Percentiles rank a stretch among this genome's conserved stretches.
Evolutionary conservation across 257 asterid genomes (phyloP).

Genomic region (Rauvolfia tetraphylla): DNA sequence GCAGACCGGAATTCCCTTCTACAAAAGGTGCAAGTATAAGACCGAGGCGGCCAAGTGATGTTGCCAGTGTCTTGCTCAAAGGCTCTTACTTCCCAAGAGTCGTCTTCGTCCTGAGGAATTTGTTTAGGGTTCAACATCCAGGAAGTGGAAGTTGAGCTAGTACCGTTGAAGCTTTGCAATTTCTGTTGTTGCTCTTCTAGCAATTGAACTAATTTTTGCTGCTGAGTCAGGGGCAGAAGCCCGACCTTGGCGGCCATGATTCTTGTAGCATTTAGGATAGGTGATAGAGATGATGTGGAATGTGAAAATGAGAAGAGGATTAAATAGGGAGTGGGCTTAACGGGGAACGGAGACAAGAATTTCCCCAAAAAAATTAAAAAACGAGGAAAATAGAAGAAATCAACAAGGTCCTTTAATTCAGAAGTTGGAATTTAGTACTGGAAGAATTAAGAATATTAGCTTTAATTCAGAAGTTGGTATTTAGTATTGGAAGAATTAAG

Average conservation of each 20-base stretch:
- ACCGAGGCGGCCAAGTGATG: constrained; percentile 73
- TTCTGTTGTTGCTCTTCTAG: constrained; percentile 9
- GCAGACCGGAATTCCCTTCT: constrained; percentile 69
- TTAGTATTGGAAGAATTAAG: constrained; percentile 6
- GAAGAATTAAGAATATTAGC: not conserved
- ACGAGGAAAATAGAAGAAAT: constrained; percentile 2
- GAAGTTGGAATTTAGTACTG: constrained; percentile 15
- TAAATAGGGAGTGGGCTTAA: constrained; percentile 51
- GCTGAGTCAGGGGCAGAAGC: constrained; percentile 18
- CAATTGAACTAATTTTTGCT: constrained; percentile 16
- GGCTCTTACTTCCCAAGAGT: constrained; percentile 67
- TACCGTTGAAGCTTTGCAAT: not conserved
- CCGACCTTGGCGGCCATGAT: constrained; percentile 40
- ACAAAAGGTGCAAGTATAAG: constrained; percentile 59
- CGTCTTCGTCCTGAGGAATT: constrained; percentile 32
- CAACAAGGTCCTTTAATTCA: constrained; percentile 14
- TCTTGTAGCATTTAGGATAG: constrained; percentile 30
- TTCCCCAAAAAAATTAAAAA: not conserved
- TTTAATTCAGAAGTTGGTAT: constrained; percentile 1
- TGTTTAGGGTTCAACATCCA: constrained; percentile 37
- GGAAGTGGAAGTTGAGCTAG: not conserved
- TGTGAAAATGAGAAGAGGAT: constrained; percentile 11
- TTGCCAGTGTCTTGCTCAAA: constrained; percentile 57
- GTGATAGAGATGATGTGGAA: constrained; percentile 22
- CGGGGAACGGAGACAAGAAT: constrained; percentile 43